phyloP scores from a whole-genome alignment of 225 moss, liverwort and hornwort species.

The Asterella californica region DNA sequence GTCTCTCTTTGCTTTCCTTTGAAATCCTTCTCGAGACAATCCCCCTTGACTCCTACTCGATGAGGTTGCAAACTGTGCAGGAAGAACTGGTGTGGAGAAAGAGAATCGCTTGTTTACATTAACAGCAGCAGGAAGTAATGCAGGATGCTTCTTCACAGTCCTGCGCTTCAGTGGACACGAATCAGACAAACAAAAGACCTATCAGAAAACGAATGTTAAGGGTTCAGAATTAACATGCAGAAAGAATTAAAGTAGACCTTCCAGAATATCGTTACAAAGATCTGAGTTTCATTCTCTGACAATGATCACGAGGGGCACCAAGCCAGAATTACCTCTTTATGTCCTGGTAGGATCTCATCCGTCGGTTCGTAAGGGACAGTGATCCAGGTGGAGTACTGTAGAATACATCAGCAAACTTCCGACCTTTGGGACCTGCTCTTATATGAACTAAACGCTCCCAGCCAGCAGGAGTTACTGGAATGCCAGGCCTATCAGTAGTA shows the following conservation, averaged over 20 bases:
- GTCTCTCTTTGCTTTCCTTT: too few species aligned
- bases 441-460: constrained; percentile 15
- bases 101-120: constrained; percentile 1
- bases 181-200: background rate
- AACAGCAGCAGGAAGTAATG: background rate
- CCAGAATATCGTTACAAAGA: background rate
- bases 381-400: background rate
- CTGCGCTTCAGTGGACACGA: background rate
- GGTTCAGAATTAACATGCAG: background rate
- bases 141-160: background rate
- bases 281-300: background rate
- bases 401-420: background rate
- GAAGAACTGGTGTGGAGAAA: constrained; percentile 1
- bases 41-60: background rate
- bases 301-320: background rate
- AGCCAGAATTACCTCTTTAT: background rate
- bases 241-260: background rate
- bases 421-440: background rate
- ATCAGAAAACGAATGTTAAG: background rate
- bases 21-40: too few species aligned
- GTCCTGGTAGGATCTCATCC: constrained; percentile 4
- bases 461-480: constrained; percentile 2
- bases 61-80: background rate
- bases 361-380: background rate
- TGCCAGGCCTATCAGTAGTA: background rate